phyloP scores from a whole-genome alignment of 2,329 filamentous ascomycete species.

The Claviceps sp. region DNA sequence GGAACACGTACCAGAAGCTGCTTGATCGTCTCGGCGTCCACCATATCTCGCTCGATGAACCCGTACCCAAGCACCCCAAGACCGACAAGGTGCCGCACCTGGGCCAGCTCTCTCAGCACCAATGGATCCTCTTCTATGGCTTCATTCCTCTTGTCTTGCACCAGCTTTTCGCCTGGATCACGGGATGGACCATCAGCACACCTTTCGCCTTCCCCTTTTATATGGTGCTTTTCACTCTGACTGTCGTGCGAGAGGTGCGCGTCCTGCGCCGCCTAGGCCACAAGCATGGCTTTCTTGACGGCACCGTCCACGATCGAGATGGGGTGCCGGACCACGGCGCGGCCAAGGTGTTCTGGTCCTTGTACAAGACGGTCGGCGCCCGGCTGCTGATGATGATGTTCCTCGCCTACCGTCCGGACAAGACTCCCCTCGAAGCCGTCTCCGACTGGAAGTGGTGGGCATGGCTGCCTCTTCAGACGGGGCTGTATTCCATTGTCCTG shows the following conservation, averaged over 20 bases:
- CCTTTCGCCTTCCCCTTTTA: slow-evolving; percentile 24
- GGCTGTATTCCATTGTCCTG: slow-evolving; percentile 11
- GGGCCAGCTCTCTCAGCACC: slow-evolving; percentile 20
- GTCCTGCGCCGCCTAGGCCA: slow-evolving; percentile 25
- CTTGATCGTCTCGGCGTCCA: slow-evolving; percentile 19
- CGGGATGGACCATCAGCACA: slow-evolving; percentile 14
- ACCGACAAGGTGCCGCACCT: slow-evolving; percentile 20
- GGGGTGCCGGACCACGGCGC: slow-evolving; percentile 27
- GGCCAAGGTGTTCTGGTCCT: slow-evolving; percentile 19
- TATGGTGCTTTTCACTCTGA: slow-evolving; percentile 23
- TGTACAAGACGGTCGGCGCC: slow-evolving; percentile 19
- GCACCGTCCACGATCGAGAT: slow-evolving; percentile 15
- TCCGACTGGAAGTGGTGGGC: slow-evolving; percentile 12
- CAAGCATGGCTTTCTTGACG: slow-evolving; percentile 27
- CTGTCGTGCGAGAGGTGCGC: slow-evolving; percentile 25
- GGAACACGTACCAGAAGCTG: slow-evolving; percentile 20
- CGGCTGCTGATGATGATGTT: slow-evolving; percentile 20
- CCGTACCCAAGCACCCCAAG: slow-evolving; percentile 26
- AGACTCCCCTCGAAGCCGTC: slow-evolving; percentile 7
- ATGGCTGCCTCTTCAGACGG: slow-evolving; percentile 25
- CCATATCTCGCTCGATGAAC: slow-evolving; percentile 14
- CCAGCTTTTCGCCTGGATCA: slow-evolving; percentile 19
- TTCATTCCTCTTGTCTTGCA: slow-evolving; percentile 1
- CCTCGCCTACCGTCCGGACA: slow-evolving; percentile 16
- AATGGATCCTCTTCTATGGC: slow-evolving; percentile 24